phyloP scores from a whole-genome alignment of 1,284 basidiomycete genomes.

The Cryptococcus sp. region DNA sequence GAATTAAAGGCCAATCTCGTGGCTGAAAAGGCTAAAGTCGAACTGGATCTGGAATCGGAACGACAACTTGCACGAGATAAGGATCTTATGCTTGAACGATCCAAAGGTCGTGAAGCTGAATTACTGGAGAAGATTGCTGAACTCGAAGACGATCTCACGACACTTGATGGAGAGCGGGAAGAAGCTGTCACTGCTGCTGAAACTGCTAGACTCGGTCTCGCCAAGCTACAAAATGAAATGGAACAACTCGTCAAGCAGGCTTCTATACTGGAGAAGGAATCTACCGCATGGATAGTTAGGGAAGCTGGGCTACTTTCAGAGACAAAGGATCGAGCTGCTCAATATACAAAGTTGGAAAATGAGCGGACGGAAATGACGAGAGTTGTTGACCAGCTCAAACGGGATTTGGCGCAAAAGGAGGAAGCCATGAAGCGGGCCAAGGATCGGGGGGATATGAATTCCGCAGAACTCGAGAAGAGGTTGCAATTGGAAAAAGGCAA shows the following conservation, averaged over 20 bases:
- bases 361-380: slow-evolving; percentile 58
- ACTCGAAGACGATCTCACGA: slow-evolving; percentile 76
- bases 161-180: slow-evolving; percentile 80
- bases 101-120: slow-evolving; percentile 76
- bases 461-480: slow-evolving; percentile 70
- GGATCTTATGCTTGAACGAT: slow-evolving; percentile 75
- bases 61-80: slow-evolving; percentile 76
- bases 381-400: slow-evolving; percentile 67
- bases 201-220: slow-evolving; percentile 21
- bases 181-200: slow-evolving; percentile 52
- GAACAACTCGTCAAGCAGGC: slow-evolving; percentile 80
- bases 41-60: slow-evolving; percentile 77
- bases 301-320: slow-evolving; percentile 56
- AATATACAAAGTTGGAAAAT: slow-evolving; percentile 50
- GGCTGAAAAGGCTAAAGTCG: slow-evolving; percentile 73
- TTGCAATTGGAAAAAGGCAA: slow-evolving; percentile 63
- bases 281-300: slow-evolving; percentile 64
- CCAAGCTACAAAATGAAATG: slow-evolving; percentile 52
- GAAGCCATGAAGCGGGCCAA: slow-evolving; percentile 72
- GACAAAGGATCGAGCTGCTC: slow-evolving; percentile 29
- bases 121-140: slow-evolving; percentile 79
- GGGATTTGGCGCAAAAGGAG: slow-evolving; percentile 66
- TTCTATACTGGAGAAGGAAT: slow-evolving; percentile 69
- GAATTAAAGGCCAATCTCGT: slow-evolving; percentile 75
- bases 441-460: slow-evolving; percentile 65